A percentile compares a stretch with the other conserved stretches of the same genome.
phyloP scores from a whole-genome alignment of 1,284 basidiomycete species.

The Mycena citricolor region DNA sequence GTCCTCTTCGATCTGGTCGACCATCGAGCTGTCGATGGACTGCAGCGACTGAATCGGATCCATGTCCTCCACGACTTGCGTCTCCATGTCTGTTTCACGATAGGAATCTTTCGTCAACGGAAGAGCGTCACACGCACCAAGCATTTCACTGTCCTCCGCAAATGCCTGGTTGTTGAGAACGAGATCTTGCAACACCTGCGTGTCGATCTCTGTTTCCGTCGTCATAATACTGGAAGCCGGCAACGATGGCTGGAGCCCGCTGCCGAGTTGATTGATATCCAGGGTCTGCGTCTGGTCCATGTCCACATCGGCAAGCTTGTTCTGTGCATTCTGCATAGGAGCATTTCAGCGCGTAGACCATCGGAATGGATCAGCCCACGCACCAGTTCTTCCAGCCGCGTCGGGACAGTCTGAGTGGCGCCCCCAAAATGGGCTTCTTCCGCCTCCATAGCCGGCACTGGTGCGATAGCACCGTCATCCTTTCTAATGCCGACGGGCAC shows the following conservation, averaged over 20 bases:
- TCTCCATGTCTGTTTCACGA: conserved; percentile 44
- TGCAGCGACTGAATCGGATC: conserved; percentile 42
- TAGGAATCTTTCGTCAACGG: neutral
- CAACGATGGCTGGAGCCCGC: conserved; percentile 21
- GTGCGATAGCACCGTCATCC: conserved; percentile 43
- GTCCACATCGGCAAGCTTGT: conserved; percentile 25
- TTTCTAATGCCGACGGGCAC: conserved; percentile 50
- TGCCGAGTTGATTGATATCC: too few species aligned
- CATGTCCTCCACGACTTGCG: conserved; percentile 33
- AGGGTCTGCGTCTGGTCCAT: conserved; percentile 46
- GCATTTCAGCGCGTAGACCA: neutral
- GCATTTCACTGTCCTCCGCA: conserved; percentile 43
- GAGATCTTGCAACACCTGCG: conserved; percentile 44
- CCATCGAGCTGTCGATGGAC: conserved; percentile 18
- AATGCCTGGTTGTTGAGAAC: conserved; percentile 28
- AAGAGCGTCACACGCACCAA: conserved; percentile 32
- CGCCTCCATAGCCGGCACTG: conserved; percentile 31
- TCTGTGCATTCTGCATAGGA: conserved; percentile 27
- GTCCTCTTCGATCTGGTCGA: conserved; percentile 22
- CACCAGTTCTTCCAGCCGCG: conserved; percentile 58
- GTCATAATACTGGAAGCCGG: conserved; percentile 26
- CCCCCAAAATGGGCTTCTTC: conserved; percentile 52
- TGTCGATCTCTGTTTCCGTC: conserved; percentile 32
- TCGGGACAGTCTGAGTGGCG: conserved; percentile 51
- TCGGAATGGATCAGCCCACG: conserved; percentile 16